Conservation (phyloP, 345 rosid species). For the Murraya paniculata region DNA sequence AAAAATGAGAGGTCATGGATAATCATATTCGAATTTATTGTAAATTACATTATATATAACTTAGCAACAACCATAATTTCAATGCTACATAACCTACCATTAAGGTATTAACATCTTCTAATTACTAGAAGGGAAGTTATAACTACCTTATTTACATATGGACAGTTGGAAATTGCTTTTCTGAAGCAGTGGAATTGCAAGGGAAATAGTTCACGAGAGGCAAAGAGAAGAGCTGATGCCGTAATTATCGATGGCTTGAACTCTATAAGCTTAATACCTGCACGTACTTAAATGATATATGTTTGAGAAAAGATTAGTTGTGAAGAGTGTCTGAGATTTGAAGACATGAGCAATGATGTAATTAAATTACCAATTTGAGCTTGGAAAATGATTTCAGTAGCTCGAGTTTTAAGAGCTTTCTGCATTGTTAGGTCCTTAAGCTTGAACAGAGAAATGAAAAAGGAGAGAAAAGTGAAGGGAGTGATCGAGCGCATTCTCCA, state of each 20-base stretch:
- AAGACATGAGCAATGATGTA: not conserved
- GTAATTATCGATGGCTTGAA: slow-evolving; percentile 78
- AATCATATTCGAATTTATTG: too few species aligned
- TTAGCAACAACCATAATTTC: too few species aligned
- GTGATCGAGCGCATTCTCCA: slow-evolving; percentile 94
- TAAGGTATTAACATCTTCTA: too few species aligned
- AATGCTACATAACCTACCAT: too few species aligned
- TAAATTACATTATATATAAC: too few species aligned
- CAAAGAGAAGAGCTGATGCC: slow-evolving; percentile 67
- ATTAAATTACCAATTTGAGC: slow-evolving; percentile 54
- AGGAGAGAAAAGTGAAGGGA: slow-evolving; percentile 70
- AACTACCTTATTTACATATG: slow-evolving; percentile 62
- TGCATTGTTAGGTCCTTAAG: slow-evolving; percentile 43
- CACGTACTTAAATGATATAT: not conserved
- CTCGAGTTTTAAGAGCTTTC: slow-evolving; percentile 54
- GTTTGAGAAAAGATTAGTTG: not conserved
- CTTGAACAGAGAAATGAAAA: slow-evolving; percentile 52
- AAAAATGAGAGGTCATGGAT: too few species aligned
- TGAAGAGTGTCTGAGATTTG: not conserved
- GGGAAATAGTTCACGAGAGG: slow-evolving; percentile 57
- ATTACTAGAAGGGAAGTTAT: too few species aligned
- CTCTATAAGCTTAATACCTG: slow-evolving; percentile 54
- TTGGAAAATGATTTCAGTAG: slow-evolving; percentile 52
- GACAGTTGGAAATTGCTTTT: slow-evolving; percentile 41
- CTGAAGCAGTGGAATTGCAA: slow-evolving; percentile 42